Base-by-base conservation (phyloP, 495 filamentous ascomycete species). In the Coniosporium apollinis region DNA sequence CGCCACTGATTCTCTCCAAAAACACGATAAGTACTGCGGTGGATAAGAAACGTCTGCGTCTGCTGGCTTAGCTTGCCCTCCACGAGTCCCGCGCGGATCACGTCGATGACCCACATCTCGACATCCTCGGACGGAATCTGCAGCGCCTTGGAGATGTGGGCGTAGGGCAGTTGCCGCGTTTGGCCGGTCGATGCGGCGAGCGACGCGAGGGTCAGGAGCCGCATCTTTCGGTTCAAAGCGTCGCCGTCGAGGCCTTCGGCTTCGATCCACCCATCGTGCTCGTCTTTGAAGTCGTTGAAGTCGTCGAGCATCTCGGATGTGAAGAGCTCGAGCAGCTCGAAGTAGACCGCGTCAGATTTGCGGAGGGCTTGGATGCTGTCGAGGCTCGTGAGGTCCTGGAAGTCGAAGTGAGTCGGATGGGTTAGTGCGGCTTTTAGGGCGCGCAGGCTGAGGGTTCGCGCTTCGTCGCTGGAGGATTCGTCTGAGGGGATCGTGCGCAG, bases 1-100 rank as follows among this genome's bases (percentile, higher is more conserved):
- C 76, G 72, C 91, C 91, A 99, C 62, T 99, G 89, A 66, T 86
- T 91, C 70, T 93, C 81, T 39, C 82, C 82, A 48, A 99, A 96
- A 18, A 93, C 87, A 19, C 89, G 72, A 67, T 94, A 93, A 37
- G 83, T 91, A 43, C 80, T 82, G 41, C 84, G 70, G 62, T 99
- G 89, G 28, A 99, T 81, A 10, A 94, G 64, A 68, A 99, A 96
- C 19, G 83, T 78, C 51, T 83, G 72, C 43, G 82, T 82, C 48
- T 83, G 69, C 62, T 99, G 89, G 16, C 75, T 82, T 33, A 99
- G 68, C 57, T 89, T 86, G 42, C 89, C 89, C 62, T 97, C 89
- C 34, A 96, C 79, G 14, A 97, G 74, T 22, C 82, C 81, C 26
- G 85, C 82, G 26, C 91, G 80, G 58, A 97, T 93, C 33, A 87